Base-by-base conservation (phyloP, 768 basidiomycete genomes). In the Hericium alpestre region DNA sequence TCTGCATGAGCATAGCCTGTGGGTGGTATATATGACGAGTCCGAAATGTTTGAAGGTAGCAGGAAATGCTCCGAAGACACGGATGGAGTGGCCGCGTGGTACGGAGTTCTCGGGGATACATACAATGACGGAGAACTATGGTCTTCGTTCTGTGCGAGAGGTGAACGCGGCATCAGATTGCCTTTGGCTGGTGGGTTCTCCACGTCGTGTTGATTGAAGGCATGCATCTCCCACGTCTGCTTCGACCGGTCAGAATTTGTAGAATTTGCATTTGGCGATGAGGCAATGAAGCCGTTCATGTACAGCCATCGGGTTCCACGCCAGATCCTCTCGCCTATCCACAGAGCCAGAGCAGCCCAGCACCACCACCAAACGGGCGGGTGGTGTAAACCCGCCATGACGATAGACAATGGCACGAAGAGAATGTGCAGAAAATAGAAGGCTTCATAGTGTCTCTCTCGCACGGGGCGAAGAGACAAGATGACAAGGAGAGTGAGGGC, bases 361-460 rank as follows among this genome's bases (percentile, higher is more conserved):
- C 85, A 84, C 85, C 86, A 90, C 73, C 76, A 80, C 70, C 76
- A 76, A 22, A 86, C 65, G 2, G 78, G 72, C 1, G 83, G 83
- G 63, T 88, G 84, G 65, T 90, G 88, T 0, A 90, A 67, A 16
- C 80, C 84, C 4, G 82, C 75, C 56, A 77, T 72, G 47, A 81
- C 69, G 47, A 90, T 71, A 43, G 80, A 83, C n/a, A 76, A 65
- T 43, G 87, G 78, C 32, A 84, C 80, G 22, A 87, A 74, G 37
- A 82, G 64, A 46, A 90, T 67, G 65, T 90, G 88, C 20, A 77
- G 63, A 59, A 77, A 69, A 63, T 86, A 89, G 72, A 90, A 90
- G 5, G 73, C 61, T 67, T 87, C 81, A 65, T 83, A 86, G 64
- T 75, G 77, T 3, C 69, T 70, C 32, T 71, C 74, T 38, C 85